phyloP scores from a whole-genome alignment of 2,329 filamentous ascomycete genomes.

The Arthroderma sp. region DNA sequence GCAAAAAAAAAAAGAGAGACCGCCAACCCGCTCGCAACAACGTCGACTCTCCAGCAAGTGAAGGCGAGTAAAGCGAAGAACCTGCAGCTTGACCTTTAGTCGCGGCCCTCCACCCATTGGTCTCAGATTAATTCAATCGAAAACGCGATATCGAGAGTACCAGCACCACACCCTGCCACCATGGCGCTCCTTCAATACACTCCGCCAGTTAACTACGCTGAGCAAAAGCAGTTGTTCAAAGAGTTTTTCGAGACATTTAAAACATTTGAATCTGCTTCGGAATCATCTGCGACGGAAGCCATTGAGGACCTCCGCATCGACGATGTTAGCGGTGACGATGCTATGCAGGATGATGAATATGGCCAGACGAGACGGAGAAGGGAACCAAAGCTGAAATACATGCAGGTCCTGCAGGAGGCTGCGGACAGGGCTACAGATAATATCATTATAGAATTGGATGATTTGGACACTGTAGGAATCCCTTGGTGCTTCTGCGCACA shows the following conservation, averaged over 20 bases:
- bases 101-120: background rate
- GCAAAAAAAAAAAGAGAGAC: too few species aligned
- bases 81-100: background rate
- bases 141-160: too few species aligned
- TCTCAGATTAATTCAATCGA: too few species aligned
- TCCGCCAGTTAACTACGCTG: conserved; percentile 71
- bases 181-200: conserved; percentile 82
- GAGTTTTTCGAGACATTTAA: conserved; percentile 85
- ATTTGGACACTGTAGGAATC: conserved; percentile 55
- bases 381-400: conserved; percentile 70
- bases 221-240: conserved; percentile 69
- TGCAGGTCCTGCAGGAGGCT: conserved; percentile 72
- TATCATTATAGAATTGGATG: conserved; percentile 78
- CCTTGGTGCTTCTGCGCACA: too few species aligned
- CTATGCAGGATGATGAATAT: conserved; percentile 77
- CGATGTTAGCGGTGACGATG: conserved; percentile 74
- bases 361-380: conserved; percentile 32
- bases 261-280: conserved; percentile 50
- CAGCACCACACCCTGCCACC: conserved; percentile 13
- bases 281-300: conserved; percentile 59
- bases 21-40: too few species aligned
- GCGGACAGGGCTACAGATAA: conserved; percentile 67
- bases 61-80: too few species aligned
- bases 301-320: conserved; percentile 75
- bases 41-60: too few species aligned